Evolutionary conservation across 169 alveolate species (phyloP).

Genomic region (Amoebophrya sp.): DNA sequence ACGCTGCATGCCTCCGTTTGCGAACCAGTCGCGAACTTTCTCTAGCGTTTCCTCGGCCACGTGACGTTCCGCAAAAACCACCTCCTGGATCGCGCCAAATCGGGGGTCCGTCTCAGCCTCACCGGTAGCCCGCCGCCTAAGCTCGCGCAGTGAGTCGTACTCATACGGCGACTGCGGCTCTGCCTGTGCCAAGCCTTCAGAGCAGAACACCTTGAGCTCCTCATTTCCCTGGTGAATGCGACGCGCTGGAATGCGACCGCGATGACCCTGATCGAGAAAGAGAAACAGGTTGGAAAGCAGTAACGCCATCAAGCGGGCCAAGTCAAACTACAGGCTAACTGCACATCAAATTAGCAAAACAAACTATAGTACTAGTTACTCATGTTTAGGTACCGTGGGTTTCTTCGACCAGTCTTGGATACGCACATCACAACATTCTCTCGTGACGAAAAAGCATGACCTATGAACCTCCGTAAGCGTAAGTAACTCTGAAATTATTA

Average conservation of each 20-base stretch:
- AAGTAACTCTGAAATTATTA: too few relatives aligned
- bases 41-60: neutral
- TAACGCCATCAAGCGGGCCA: too few relatives aligned
- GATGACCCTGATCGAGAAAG: too few relatives aligned
- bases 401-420: too few relatives aligned
- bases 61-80: neutral
- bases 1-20: neutral
- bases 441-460: too few relatives aligned
- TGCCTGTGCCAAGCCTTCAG: neutral
- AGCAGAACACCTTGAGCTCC: neutral
- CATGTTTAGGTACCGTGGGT: too few relatives aligned
- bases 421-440: too few relatives aligned
- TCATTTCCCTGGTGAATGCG: neutral
- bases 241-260: neutral
- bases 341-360: too few relatives aligned
- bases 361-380: too few relatives aligned
- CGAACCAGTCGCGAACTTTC: neutral
- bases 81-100: neutral
- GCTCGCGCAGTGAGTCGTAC: neutral
- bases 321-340: too few relatives aligned
- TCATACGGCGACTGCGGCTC: neutral
- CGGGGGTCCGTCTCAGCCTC: neutral
- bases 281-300: too few relatives aligned
- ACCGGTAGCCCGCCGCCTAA: constrained; percentile 2
- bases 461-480: too few relatives aligned